Base-by-base conservation (phyloP, 225 moss, liverwort and hornwort genomes). In the Rhytidiadelphus loreus region DNA sequence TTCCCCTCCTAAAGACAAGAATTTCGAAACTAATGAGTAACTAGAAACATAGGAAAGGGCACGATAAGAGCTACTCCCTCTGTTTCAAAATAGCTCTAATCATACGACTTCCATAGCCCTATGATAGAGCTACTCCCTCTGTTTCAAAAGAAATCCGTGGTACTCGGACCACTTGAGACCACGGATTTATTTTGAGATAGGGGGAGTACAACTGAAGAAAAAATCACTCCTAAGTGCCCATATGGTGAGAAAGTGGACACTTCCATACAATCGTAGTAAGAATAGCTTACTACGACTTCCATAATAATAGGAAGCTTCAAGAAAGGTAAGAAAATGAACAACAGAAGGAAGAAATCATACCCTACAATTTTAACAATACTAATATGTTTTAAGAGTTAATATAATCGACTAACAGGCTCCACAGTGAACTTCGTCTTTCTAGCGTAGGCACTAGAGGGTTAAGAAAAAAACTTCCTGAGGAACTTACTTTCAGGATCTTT, bases 401-500 rank as follows among this genome's bases (percentile, higher is more conserved):
- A 22, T 22, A 84, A 83, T 39, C 14, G 16, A 66, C 60, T 25
- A 26, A 13, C 25, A 37, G 48, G 59, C 35, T 39, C 64, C 64
- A 53, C 3, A 32, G 39, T 64, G 39, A 41, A 41, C 22, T 52
- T 19, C 23, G 23, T 32, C 30, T n/a, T 52, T 62, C 13, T 37
- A 62, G 50, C 2, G 28, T 61, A 37, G 39, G 52, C 70, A 32
- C 13, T 7, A 44, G 70, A 9, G 30, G 53, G 15, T 30, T 44
- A 61, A 73, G 39, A 50, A 30, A 48, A 46, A 20, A 35, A 71
- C 65, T 55, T 32, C 24, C n/a, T 21, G 52, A 5, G 55, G 50
- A 80, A 93, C 96, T 94, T 89, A 97, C 96, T 94, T 89, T 97
- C 96, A 72, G 93, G 94, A 86, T 97, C 97, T 89, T 96, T 97